Conservation (phyloP, 768 basidiomycete genomes). For the Imleria badia region DNA sequence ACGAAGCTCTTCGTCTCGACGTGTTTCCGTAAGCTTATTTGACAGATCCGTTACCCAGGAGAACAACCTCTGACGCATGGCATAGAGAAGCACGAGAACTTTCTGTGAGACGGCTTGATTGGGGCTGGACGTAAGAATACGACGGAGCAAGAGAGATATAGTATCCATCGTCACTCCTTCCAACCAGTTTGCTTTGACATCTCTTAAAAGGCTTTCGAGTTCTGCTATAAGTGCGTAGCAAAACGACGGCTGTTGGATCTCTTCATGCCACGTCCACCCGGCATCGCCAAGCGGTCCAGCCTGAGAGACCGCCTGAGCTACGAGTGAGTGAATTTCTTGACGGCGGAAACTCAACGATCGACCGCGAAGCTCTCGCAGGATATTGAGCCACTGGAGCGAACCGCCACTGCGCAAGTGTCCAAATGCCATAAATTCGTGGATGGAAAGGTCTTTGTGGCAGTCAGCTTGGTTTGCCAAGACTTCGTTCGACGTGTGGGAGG, state of each 20-base stretch:
- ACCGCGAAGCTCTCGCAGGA: slow-evolving; percentile 41
- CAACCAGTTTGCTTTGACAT: slow-evolving; percentile 42
- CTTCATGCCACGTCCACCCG: slow-evolving; percentile 12
- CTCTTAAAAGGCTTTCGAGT: slow-evolving; percentile 26
- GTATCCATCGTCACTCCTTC: slow-evolving; percentile 32
- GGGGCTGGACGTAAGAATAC: slow-evolving; percentile 33
- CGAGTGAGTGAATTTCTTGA: slow-evolving; percentile 40
- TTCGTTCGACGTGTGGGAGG: neutral
- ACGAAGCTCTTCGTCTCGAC: neutral
- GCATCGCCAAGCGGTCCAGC: slow-evolving; percentile 28
- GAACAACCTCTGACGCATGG: slow-evolving; percentile 32
- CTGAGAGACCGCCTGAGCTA: slow-evolving; percentile 45
- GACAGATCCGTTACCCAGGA: slow-evolving; percentile 38
- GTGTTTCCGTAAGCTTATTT: slow-evolving; percentile 13
- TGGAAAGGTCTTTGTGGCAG: slow-evolving; percentile 38
- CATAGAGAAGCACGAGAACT: slow-evolving; percentile 26
- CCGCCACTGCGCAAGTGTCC: slow-evolving; percentile 44
- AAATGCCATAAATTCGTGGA: slow-evolving; percentile 30
- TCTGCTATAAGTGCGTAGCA: slow-evolving; percentile 33
- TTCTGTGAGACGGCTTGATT: slow-evolving; percentile 14
- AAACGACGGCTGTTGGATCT: slow-evolving; percentile 10
- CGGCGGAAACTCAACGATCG: slow-evolving; percentile 37
- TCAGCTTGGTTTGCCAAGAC: slow-evolving; percentile 40
- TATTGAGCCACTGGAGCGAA: slow-evolving; percentile 50
- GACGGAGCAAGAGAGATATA: slow-evolving; percentile 32